Evolutionary conservation across 2,329 filamentous ascomycete genomes (phyloP).

Genomic region (Fusarium pseudoanthophilum): DNA sequence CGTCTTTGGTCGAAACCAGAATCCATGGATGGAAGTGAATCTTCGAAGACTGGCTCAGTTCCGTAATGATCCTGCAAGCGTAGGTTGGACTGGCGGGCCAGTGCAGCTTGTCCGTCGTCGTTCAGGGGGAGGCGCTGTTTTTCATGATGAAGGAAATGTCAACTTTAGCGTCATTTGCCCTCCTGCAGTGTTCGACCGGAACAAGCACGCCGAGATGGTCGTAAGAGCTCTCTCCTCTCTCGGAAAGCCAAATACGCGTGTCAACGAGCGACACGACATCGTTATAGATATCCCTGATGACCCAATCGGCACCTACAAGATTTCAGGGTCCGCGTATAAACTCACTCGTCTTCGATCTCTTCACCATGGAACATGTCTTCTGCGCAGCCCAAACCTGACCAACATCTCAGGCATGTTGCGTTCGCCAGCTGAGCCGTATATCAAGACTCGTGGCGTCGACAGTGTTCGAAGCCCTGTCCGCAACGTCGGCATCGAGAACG

Average conservation of each 20-base stretch:
- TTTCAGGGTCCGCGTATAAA: conserved; percentile 96
- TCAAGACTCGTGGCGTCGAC: conserved; percentile 86
- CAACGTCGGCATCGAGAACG: conserved; percentile 73
- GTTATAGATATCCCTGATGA: conserved; percentile 67
- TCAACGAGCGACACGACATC: conserved; percentile 94
- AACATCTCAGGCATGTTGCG: conserved; percentile 76
- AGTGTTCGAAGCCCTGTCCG: conserved; percentile 87
- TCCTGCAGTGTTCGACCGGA: conserved; percentile 77
- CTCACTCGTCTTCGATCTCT: conserved; percentile 82
- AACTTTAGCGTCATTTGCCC: conserved; percentile 96
- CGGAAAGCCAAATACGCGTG: conserved; percentile 69
- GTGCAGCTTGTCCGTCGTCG: conserved; percentile 80
- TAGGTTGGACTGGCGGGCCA: conserved; percentile 42
- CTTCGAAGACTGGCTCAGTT: conserved; percentile 65
- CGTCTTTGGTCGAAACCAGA: conserved; percentile 95
- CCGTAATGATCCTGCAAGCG: conserved; percentile 30
- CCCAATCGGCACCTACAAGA: conserved; percentile 68
- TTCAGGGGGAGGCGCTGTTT: conserved; percentile 91
- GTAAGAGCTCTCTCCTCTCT: conserved; percentile 78
- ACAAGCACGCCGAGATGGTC: conserved; percentile 93
- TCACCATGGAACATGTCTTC: conserved; percentile 92
- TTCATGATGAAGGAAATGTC: conserved; percentile 91
- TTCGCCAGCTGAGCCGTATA: conserved; percentile 80
- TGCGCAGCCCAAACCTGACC: conserved; percentile 79
- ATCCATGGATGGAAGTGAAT: conserved; percentile 94